Percentiles rank a stretch among this genome's conserved stretches.
Conservation (phyloP, 2,329 filamentous ascomycete genomes). For the Venturia asperata region DNA sequence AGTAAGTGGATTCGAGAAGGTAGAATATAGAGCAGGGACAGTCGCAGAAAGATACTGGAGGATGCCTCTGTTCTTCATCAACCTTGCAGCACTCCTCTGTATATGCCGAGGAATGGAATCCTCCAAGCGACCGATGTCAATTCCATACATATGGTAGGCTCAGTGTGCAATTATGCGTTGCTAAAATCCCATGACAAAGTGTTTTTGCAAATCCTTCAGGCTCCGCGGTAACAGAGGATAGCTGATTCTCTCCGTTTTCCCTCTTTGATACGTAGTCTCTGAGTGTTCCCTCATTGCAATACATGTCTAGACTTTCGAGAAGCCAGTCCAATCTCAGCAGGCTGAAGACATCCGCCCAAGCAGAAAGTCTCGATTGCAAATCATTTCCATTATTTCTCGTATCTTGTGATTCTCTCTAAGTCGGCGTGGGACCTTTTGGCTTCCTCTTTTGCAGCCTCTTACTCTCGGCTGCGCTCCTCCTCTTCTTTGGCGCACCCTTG, state of each 20-base stretch:
- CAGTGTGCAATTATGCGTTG: too few species aligned
- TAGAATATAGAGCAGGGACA: background rate
- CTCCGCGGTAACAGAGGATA: too few species aligned
- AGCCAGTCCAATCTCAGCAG: background rate
- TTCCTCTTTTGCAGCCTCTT: constrained; percentile 15
- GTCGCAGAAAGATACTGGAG: background rate
- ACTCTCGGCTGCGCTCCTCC: constrained; percentile 45
- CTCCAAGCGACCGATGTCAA: too few species aligned
- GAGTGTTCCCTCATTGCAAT: too few species aligned
- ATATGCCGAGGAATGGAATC: too few species aligned
- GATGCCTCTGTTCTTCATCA: background rate
- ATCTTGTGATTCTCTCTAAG: background rate
- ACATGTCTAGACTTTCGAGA: too few species aligned
- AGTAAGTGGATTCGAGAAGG: background rate
- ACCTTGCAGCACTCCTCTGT: background rate
- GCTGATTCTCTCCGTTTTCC: too few species aligned
- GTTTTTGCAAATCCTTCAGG: too few species aligned
- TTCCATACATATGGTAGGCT: too few species aligned
- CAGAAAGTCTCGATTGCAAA: background rate
- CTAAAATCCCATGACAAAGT: too few species aligned
- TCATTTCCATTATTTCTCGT: background rate
- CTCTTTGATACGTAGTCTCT: too few species aligned
- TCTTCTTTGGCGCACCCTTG: constrained; percentile 85
- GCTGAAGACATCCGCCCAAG: background rate
- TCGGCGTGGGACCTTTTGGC: constrained; percentile 4